A percentile compares a stretch with the other conserved stretches of the same genome.
These are phyloP conservation scores for Triticum timopheevii DNA, from an alignment of 176 grass and related monocot genomes.

Conservation along the genomic window DNA sequence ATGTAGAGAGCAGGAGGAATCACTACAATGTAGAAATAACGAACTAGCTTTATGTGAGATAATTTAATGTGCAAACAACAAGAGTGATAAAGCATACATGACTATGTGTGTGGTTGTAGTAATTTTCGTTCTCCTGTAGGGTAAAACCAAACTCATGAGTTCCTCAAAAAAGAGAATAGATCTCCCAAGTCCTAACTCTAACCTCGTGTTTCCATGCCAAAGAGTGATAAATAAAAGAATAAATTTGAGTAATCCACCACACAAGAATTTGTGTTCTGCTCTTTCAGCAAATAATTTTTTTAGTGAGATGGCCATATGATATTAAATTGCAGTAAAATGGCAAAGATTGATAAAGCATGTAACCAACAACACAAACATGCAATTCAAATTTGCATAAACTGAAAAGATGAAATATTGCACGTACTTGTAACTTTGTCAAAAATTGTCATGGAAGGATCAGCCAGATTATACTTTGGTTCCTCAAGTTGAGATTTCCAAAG, in stretches of 20 bases:
- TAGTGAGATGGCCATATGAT: constrained; percentile 12
- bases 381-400: constrained; percentile 15
- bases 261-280: not conserved
- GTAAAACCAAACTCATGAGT: not conserved
- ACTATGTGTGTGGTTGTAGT: not conserved
- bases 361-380: constrained; percentile 17
- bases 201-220: not conserved
- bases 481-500: constrained; percentile 85
- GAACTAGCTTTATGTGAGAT: not conserved
- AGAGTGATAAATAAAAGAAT: not conserved
- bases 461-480: constrained; percentile 67
- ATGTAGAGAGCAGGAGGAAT: not conserved
- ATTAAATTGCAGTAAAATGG: not conserved
- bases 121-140: not conserved
- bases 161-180: not conserved
- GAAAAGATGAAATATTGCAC: constrained; percentile 36
- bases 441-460: constrained; percentile 65
- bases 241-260: constrained; percentile 6
- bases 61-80: not conserved
- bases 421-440: constrained; percentile 84
- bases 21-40: not conserved
- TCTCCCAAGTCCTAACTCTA: not conserved
- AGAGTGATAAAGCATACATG: constrained; percentile 19
- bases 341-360: constrained; percentile 10
- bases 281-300: constrained; percentile 2